phyloP scores from a whole-genome alignment of 1,139 yeast species.

The Yamadazyma blattariae region DNA sequence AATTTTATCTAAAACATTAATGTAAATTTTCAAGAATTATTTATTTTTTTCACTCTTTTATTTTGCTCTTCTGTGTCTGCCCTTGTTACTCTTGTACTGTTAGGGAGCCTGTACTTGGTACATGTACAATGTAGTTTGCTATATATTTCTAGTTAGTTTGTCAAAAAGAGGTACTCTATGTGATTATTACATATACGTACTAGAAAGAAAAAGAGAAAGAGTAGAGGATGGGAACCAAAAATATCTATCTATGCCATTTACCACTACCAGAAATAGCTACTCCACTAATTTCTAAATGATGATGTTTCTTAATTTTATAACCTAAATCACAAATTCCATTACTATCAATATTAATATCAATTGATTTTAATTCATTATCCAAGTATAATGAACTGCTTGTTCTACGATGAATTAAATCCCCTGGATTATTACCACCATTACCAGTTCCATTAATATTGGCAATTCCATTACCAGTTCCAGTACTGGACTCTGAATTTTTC shows the following conservation, averaged over 20 bases:
- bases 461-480: background rate
- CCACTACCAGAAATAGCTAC: constrained; percentile 29
- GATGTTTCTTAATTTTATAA: constrained; percentile 42
- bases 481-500: background rate
- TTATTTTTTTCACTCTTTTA: background rate
- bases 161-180: too few species aligned
- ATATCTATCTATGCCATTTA: constrained; percentile 11
- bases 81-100: too few species aligned
- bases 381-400: constrained; percentile 3
- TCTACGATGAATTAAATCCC: background rate
- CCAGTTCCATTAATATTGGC: background rate
- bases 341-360: constrained; percentile 24
- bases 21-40: constrained; percentile 1
- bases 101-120: too few species aligned
- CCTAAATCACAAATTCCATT: constrained; percentile 44
- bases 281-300: constrained; percentile 40
- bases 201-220: background rate
- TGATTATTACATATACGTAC: too few species aligned
- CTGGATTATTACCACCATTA: background rate
- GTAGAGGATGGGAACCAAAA: background rate
- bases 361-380: constrained; percentile 12
- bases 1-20: too few species aligned
- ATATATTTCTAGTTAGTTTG: too few species aligned
- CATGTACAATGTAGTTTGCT: too few species aligned
- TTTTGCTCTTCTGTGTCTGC: background rate